phyloP scores from a whole-genome alignment of 805 yeast genomes.

The Teunomyces kruisii region DNA sequence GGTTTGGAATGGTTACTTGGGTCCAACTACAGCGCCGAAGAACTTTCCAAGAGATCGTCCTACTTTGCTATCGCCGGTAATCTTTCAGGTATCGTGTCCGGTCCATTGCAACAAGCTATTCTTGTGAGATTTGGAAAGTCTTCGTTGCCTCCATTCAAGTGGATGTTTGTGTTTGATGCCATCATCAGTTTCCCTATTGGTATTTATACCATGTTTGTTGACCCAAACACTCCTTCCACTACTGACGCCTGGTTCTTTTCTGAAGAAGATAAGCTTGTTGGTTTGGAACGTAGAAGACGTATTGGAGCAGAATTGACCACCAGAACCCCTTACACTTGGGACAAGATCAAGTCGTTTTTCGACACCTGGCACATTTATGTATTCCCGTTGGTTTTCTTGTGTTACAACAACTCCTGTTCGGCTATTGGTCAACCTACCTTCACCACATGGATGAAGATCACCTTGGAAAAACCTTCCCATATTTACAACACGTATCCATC shows the following conservation, averaged over 20 bases:
- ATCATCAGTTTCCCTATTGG: constrained; percentile 38
- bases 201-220: constrained; percentile 39
- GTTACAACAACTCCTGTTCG: constrained; percentile 34
- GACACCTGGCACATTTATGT: constrained; percentile 50
- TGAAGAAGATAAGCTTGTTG: constrained; percentile 44
- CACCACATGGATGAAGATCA: constrained; percentile 35
- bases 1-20: constrained; percentile 39
- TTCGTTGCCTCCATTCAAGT: constrained; percentile 35
- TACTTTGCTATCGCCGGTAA: constrained; percentile 35
- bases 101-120: constrained; percentile 35
- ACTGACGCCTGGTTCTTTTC: constrained; percentile 43
- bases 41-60: constrained; percentile 35
- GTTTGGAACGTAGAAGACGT: constrained; percentile 40
- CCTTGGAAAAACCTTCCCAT: constrained; percentile 24
- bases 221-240: constrained; percentile 48
- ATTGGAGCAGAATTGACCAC: constrained; percentile 41
- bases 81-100: constrained; percentile 35
- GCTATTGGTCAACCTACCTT: constrained; percentile 38
- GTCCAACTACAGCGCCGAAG: constrained; percentile 32
- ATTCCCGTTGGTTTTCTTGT: constrained; percentile 42
- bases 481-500: constrained; percentile 35
- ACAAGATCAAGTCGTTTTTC: constrained; percentile 41
- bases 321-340: constrained; percentile 39
- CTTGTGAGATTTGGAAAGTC: constrained; percentile 19
- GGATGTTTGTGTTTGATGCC: constrained; percentile 50